A percentile compares a stretch with the other conserved stretches of the same genome.
Conservation (phyloP, 2,329 filamentous ascomycete genomes). For the Pseudocercospora musae region DNA sequence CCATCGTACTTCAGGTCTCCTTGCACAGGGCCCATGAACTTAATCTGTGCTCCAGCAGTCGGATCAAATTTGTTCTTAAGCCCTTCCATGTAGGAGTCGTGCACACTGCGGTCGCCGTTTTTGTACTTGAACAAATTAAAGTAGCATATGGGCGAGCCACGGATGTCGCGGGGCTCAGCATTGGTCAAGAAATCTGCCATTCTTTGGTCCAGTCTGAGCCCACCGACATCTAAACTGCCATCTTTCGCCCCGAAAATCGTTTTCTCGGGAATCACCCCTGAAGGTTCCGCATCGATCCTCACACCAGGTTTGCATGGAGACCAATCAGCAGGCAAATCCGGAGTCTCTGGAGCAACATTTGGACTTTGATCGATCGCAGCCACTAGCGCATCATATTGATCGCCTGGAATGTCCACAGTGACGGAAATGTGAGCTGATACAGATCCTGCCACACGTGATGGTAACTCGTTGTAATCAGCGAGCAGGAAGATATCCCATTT, state of each 20-base stretch:
- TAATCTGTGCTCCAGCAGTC: conserved; percentile 18
- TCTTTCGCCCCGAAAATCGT: background rate
- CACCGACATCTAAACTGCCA: conserved; percentile 3
- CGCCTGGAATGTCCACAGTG: background rate
- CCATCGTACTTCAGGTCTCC: background rate
- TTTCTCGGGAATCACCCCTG: background rate
- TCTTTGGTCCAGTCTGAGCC: conserved; percentile 14
- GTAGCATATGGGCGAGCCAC: conserved; percentile 14
- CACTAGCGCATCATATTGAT: background rate
- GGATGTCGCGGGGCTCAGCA: conserved; percentile 5
- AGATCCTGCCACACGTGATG: background rate
- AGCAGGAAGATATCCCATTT: conserved; percentile 18
- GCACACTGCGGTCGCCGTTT: conserved; percentile 9
- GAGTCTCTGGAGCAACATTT: background rate
- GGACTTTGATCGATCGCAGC: background rate
- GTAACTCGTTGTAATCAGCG: background rate
- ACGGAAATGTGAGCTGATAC: background rate
- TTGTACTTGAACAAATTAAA: conserved; percentile 25
- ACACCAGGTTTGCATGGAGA: background rate
- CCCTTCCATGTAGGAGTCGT: conserved; percentile 21
- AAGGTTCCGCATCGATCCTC: background rate
- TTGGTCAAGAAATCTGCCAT: conserved; percentile 17
- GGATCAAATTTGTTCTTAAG: conserved; percentile 19
- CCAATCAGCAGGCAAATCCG: conserved; percentile 5
- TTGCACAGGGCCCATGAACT: conserved; percentile 19